Evolutionary conservation across 2,329 filamentous ascomycete species (phyloP).

Genomic region (Akanthomyces lecanii): DNA sequence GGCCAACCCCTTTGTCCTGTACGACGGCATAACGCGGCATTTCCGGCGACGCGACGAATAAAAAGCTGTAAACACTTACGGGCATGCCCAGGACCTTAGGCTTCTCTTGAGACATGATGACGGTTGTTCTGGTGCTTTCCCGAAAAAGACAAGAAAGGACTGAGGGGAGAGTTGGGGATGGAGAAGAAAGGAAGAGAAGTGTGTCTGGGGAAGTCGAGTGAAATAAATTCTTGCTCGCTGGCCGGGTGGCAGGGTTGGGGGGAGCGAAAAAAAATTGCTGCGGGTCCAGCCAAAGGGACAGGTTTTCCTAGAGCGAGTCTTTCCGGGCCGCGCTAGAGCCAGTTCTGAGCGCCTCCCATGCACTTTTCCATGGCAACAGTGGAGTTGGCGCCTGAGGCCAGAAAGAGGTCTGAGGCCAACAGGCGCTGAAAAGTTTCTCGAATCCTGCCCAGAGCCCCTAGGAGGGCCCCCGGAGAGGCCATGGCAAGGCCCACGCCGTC

Average conservation of each 20-base stretch:
- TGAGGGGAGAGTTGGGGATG: conserved; percentile 58
- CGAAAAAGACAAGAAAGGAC: conserved; percentile 47
- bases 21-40: conserved; percentile 28
- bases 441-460: background rate
- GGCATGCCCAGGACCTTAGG: conserved; percentile 63
- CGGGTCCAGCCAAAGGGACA: conserved; percentile 38
- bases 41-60: conserved; percentile 21
- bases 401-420: conserved; percentile 10
- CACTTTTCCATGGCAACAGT: conserved; percentile 20
- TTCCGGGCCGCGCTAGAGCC: conserved; percentile 39
- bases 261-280: conserved; percentile 47
- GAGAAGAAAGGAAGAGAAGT: conserved; percentile 39
- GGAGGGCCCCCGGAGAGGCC: background rate
- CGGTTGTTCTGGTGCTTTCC: conserved; percentile 35
- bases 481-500: background rate
- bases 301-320: conserved; percentile 52
- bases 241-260: conserved; percentile 41
- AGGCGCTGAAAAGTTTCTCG: background rate
- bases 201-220: conserved; percentile 32
- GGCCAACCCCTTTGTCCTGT: conserved; percentile 10
- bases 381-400: conserved; percentile 17
- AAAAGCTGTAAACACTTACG: conserved; percentile 43
- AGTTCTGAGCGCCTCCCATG: background rate
- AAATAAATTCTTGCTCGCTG: conserved; percentile 44
- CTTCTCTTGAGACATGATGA: conserved; percentile 54